Percentiles rank a stretch among this genome's conserved stretches.
These are phyloP conservation scores for Brachypodium distachyon DNA, from an alignment of 202 grass and related monocot genomes.

Conservation along the genomic window DNA sequence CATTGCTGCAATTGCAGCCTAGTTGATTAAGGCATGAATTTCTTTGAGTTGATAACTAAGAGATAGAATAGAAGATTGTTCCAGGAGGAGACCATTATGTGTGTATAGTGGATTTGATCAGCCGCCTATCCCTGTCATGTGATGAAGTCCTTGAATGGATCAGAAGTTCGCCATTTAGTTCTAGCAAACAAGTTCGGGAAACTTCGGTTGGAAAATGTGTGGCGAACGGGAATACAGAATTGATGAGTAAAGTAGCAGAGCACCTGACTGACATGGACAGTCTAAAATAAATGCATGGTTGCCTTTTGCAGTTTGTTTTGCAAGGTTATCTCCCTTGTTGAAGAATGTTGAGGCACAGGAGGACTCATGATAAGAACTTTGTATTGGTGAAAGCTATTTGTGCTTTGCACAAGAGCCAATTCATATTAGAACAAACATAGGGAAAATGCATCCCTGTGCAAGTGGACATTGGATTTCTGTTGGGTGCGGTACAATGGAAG, in stretches of 20 bases:
- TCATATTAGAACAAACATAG: constrained; percentile 1
- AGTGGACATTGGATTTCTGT: not conserved
- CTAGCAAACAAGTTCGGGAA: constrained; percentile 28
- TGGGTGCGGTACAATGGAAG: not conserved
- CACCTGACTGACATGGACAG: not conserved
- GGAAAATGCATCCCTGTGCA: not conserved
- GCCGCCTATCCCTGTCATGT: constrained; percentile 10
- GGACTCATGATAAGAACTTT: not conserved
- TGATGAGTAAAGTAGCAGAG: constrained; percentile 25
- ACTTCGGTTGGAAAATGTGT: constrained; percentile 35
- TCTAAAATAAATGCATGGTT: not conserved
- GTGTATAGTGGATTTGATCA: constrained; percentile 56
- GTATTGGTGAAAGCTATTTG: not conserved
- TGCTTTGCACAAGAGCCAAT: constrained; percentile 6
- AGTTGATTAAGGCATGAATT: constrained; percentile 45
- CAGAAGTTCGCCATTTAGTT: constrained; percentile 21
- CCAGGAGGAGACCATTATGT: constrained; percentile 44
- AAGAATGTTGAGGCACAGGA: not conserved
- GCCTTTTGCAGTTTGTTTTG: not conserved
- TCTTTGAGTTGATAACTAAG: constrained; percentile 59
- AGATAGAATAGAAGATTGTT: constrained; percentile 48
- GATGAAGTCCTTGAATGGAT: constrained; percentile 49
- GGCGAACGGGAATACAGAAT: not conserved
- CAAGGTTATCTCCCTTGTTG: not conserved
- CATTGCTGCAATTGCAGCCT: constrained; percentile 44